Evolutionary conservation across 1,284 basidiomycete genomes (phyloP), one percentile per base, ranked within the genome.

Genomic region (Ceratobasidium theobromae): DNA sequence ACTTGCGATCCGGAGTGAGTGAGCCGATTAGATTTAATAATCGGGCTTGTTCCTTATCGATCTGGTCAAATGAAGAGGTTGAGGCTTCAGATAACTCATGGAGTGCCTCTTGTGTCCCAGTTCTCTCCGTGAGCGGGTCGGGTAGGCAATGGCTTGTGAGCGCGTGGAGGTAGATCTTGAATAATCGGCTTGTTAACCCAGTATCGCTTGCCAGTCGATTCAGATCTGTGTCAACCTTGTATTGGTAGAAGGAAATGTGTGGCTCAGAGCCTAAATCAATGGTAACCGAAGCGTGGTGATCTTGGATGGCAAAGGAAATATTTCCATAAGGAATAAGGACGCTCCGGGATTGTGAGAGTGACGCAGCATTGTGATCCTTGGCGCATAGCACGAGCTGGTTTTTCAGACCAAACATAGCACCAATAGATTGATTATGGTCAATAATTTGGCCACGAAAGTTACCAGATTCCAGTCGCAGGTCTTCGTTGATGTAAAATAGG

Each of bases 61-160:
- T 73, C 8, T 67, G 70, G 68, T 77, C 74, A 66, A 80, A 80
- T 0, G 82, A 80, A 14, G 70, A 72, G 27, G 74, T 79, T 6
- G 72, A 66, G 1, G 79, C 75, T 2, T 79, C 79, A 1, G 67
- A 69, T 3, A 83, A 70, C 23, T 77, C 71, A 33, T 72, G 69
- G 14, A 83, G 68, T 0, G 81, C 82, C 57, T 82, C 78, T 57
- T 82, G 78, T 1, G 77, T 79, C 1, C 83, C 83, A 0, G 78
- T 79, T 35, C 74, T 77, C 3, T 75, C 71, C 0, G 79, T 80
- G 5, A 85, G 73, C 0, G 79, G 79, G 70, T 84, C 83, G 2
- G 76, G 73, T 4, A 80, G 73, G 32, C 75, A 76, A 40, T 77
- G 73, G 33, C 77, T 77, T 0, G 79, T 82, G 3, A 80, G 52